phyloP scores from a whole-genome alignment of 768 basidiomycete species.

The Pholiota conissans region DNA sequence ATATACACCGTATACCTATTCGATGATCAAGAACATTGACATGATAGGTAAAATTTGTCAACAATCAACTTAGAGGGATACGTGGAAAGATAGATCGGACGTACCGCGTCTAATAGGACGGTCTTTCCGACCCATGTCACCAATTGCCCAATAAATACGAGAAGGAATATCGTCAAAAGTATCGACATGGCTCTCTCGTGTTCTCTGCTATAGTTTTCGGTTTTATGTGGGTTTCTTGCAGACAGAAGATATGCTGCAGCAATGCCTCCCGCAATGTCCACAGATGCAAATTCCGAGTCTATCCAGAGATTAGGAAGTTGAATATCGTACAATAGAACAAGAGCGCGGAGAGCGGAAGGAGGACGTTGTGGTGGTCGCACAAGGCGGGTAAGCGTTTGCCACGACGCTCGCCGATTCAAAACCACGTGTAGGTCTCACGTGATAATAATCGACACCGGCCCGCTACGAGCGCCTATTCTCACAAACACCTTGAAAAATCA shows the following conservation, averaged over 20 bases:
- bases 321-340: not conserved
- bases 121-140: slow-evolving; percentile 88
- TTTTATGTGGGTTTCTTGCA: not conserved
- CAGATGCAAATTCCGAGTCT: not conserved
- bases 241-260: not conserved
- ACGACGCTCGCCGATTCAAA: not conserved
- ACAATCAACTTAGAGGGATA: not conserved
- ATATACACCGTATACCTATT: slow-evolving; percentile 73
- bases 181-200: slow-evolving; percentile 60
- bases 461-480: too few species aligned
- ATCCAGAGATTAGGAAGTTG: not conserved
- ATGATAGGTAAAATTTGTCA: not conserved
- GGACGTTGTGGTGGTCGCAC: slow-evolving; percentile 4
- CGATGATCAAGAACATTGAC: not conserved
- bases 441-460: not conserved
- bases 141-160: slow-evolving; percentile 82
- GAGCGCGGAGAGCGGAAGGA: not conserved
- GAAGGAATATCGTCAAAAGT: slow-evolving; percentile 75
- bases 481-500: too few species aligned
- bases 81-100: slow-evolving; percentile 31
- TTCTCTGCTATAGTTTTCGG: not conserved
- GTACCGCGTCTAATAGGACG: slow-evolving; percentile 77
- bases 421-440: not conserved
- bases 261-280: not conserved
- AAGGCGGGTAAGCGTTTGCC: not conserved